phyloP scores from a whole-genome alignment of 2,329 filamentous ascomycete species.

The Fulvia fulva region DNA sequence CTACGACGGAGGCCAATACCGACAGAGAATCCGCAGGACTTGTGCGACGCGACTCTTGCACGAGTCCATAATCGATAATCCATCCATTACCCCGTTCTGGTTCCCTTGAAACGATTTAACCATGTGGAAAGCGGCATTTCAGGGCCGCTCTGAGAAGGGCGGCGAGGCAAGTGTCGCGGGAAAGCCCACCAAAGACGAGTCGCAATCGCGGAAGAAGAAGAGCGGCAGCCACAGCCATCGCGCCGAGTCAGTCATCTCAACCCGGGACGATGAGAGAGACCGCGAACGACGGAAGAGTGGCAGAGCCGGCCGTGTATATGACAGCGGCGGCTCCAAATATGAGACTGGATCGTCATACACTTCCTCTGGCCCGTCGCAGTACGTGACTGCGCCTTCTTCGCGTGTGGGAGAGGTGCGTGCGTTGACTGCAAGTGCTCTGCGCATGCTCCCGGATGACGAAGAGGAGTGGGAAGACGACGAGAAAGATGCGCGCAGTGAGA shows the following conservation, averaged over 20 bases:
- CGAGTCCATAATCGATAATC: neutral
- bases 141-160: constrained; percentile 31
- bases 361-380: constrained; percentile 17
- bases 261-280: constrained; percentile 22
- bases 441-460: constrained; percentile 29
- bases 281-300: constrained; percentile 23
- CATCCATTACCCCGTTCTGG: neutral
- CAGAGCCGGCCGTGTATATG: constrained; percentile 25
- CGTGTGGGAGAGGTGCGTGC: constrained; percentile 23
- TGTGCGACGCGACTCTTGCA: neutral
- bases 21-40: neutral
- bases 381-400: constrained; percentile 36
- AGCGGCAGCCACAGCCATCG: constrained; percentile 19
- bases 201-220: constrained; percentile 26
- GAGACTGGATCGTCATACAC: constrained; percentile 7
- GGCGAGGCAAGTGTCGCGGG: constrained; percentile 15
- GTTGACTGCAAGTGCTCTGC: constrained; percentile 35
- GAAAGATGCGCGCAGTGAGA: constrained; percentile 27
- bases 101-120: neutral
- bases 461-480: constrained; percentile 34
- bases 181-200: constrained; percentile 10
- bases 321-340: constrained; percentile 13
- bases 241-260: constrained; percentile 22
- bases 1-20: neutral
- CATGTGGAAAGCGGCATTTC: constrained; percentile 36